Evolutionary conservation across 805 yeast species (phyloP), one percentile per base, ranked within the genome.

Genomic region (Blastobotrys americana): DNA sequence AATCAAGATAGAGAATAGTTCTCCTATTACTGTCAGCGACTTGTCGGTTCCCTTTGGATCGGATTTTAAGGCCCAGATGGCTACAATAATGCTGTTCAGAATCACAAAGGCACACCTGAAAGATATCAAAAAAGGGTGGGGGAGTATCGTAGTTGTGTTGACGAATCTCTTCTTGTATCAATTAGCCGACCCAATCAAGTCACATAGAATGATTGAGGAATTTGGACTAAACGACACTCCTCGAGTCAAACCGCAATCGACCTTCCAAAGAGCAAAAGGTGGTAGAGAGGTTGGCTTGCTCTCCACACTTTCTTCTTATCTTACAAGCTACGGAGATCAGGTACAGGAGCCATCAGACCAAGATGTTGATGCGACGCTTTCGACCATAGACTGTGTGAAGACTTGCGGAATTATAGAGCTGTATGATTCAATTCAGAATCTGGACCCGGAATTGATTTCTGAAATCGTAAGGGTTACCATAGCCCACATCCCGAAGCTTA

Each of bases 51-150:
- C 81, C 60, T 81, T 93, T 59, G 99, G 98, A 4, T 73, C 82
- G 39, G 93, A 88, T 57, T 85, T 86, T 66, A 87, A 89, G 57
- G 95, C 95, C 0, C 98, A 94, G 59, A 67, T 90, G 49, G 82
- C 96, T 9, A 74, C 88, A 2, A 88, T 89, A 41, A 90, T 90
- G 1, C 68, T 90, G 40, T 88, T 90, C 69, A 72, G 95, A 50
- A 76, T 90, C 25, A 65, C 85, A 23, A 77, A 78, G 51, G 76
- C 78, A 52, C 78, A 78, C 23, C 70, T 74, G 42, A 58, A 66
- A 2, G 67, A 80, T 8, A 25, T 25, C 13, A 13, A 13, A 8
- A 13, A 8, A 8, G 31, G 31, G 8, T 88, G 95, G 96, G 58
- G 62, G 6, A 66, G 73, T 17, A 65, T 87, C 3, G 56, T 84